Conservation (phyloP, 768 basidiomycete species). For the Omphalotus guepiniiformis region DNA sequence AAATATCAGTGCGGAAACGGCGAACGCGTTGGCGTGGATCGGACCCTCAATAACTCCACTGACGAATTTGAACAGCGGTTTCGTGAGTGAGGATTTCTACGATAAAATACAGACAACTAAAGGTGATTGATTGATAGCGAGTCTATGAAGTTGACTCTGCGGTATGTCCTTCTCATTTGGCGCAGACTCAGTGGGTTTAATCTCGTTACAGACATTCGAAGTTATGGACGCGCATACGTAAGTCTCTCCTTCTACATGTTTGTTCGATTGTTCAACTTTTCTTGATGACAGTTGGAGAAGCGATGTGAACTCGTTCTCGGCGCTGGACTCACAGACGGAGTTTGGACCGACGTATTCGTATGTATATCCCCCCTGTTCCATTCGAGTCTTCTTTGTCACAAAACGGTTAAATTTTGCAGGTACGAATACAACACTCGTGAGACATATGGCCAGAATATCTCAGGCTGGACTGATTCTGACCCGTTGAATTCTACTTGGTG, state of each 20-base stretch:
- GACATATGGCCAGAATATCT: slow-evolving; percentile 55
- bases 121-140: slow-evolving; percentile 29
- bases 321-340: slow-evolving; percentile 50
- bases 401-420: slow-evolving; percentile 2
- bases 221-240: slow-evolving; percentile 76
- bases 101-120: slow-evolving; percentile 24
- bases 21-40: slow-evolving; percentile 48
- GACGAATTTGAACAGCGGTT: slow-evolving; percentile 72
- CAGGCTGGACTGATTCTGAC: slow-evolving; percentile 45
- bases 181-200: background rate
- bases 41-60: slow-evolving; percentile 68
- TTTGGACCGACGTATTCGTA: slow-evolving; percentile 56
- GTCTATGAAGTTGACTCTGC: slow-evolving; percentile 68
- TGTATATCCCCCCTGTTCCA: background rate
- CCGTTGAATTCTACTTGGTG: slow-evolving; percentile 83
- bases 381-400: background rate
- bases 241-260: slow-evolving; percentile 18
- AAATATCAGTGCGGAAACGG: slow-evolving; percentile 48
- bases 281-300: slow-evolving; percentile 49
- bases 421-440: slow-evolving; percentile 71
- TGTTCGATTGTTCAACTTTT: background rate
- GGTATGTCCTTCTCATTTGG: slow-evolving; percentile 32
- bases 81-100: slow-evolving; percentile 30
- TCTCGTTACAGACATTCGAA: slow-evolving; percentile 58
- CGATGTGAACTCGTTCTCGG: slow-evolving; percentile 56